Evolutionary conservation across 176 grass and related monocot genomes (phyloP).

Genomic region (Phoenix roebelenii): DNA sequence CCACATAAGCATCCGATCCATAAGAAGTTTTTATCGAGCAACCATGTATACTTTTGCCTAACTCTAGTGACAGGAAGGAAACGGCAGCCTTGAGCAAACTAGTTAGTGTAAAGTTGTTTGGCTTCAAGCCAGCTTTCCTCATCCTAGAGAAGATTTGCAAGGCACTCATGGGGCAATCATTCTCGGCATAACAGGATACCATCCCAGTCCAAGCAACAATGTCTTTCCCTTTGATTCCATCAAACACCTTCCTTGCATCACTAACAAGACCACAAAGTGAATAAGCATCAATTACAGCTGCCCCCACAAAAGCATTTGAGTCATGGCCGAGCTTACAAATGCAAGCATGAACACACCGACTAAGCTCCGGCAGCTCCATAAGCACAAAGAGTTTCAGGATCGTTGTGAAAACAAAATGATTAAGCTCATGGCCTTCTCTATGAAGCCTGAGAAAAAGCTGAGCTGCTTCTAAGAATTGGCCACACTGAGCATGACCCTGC

Average conservation of each 20-base stretch:
- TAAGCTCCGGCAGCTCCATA: constrained; percentile 13
- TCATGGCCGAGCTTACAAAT: constrained; percentile 22
- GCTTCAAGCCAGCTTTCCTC: constrained; percentile 14
- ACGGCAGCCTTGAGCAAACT: constrained; percentile 17
- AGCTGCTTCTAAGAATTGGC: constrained; percentile 10
- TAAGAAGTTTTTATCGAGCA: constrained; percentile 31
- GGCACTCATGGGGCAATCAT: constrained; percentile 8
- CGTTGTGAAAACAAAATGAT: constrained; percentile 21
- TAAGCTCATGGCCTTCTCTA: constrained; percentile 31
- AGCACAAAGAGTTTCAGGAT: constrained; percentile 18
- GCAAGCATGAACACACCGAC: constrained; percentile 8
- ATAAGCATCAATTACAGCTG: constrained; percentile 21
- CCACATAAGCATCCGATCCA: constrained; percentile 23
- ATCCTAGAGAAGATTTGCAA: constrained; percentile 17
- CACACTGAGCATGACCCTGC: constrained; percentile 8
- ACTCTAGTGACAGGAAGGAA: constrained; percentile 40
- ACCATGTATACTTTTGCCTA: constrained; percentile 41
- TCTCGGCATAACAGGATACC: constrained; percentile 30
- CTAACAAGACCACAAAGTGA: constrained; percentile 5
- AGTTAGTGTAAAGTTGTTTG: constrained; percentile 21
- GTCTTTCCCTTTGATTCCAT: constrained; percentile 11
- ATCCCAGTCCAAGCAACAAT: constrained; percentile 26
- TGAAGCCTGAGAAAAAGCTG: constrained; percentile 21
- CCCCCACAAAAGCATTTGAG: constrained; percentile 18
- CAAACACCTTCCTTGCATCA: constrained; percentile 19